Conservation (phyloP, 495 filamentous ascomycete species). For the Penicillium mononematosum region DNA sequence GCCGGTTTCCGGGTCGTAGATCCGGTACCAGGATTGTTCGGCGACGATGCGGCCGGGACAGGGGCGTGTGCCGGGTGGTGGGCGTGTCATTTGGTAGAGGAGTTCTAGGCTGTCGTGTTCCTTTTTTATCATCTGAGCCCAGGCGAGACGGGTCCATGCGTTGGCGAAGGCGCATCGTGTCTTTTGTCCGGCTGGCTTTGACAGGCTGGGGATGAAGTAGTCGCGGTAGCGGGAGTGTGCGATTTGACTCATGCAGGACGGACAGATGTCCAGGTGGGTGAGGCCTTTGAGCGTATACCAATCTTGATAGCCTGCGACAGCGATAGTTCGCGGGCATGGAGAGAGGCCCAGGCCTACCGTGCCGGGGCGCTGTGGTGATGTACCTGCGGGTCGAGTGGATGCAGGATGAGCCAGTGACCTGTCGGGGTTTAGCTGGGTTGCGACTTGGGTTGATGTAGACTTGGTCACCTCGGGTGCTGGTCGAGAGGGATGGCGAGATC, state of each 20-base stretch:
- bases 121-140: constrained; percentile 61
- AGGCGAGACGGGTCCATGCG: constrained; percentile 66
- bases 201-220: constrained; percentile 49
- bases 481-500: constrained; percentile 10
- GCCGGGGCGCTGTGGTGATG: constrained; percentile 17
- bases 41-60: constrained; percentile 54
- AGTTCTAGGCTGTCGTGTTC: constrained; percentile 51
- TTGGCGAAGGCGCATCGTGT: constrained; percentile 59
- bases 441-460: not conserved
- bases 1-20: constrained; percentile 54
- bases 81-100: constrained; percentile 52
- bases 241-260: constrained; percentile 58
- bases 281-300: constrained; percentile 64
- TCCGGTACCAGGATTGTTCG: constrained; percentile 56
- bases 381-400: constrained; percentile 12
- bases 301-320: constrained; percentile 53
- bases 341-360: constrained; percentile 38
- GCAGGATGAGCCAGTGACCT: not conserved
- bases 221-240: constrained; percentile 52
- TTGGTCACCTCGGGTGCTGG: constrained; percentile 16
- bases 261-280: constrained; percentile 61
- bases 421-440: not conserved
- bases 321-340: constrained; percentile 53
- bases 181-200: constrained; percentile 38
- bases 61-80: constrained; percentile 36